Conservation (phyloP, 202 grass and related monocot species). For the Digitaria exilis region DNA sequence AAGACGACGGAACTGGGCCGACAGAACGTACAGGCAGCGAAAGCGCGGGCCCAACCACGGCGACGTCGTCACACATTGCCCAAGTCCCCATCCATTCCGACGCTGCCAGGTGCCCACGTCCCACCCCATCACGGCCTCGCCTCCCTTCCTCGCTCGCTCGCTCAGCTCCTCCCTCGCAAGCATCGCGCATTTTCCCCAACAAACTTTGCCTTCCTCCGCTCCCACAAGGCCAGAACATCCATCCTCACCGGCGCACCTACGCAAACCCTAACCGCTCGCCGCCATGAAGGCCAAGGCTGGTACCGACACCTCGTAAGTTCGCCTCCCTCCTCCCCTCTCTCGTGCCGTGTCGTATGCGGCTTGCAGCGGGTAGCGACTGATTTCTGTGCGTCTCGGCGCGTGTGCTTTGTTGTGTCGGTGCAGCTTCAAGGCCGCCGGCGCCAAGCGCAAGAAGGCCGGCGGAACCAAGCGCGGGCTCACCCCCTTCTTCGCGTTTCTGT, state of each 20-base stretch:
- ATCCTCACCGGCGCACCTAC: conserved; percentile 14
- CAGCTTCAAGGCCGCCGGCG: conserved; percentile 52
- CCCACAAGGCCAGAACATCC: too few species aligned
- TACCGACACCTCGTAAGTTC: conserved; percentile 41
- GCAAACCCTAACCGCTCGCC: conserved; percentile 27
- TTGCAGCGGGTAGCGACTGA: not conserved
- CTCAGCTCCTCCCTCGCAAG: not conserved
- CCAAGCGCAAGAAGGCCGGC: conserved; percentile 44
- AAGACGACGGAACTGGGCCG: not conserved
- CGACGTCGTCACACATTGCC: not conserved
- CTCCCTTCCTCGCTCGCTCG: too few species aligned
- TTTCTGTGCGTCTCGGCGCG: not conserved
- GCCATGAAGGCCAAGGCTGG: conserved; percentile 48
- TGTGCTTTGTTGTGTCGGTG: not conserved
- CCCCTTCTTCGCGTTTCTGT: conserved; percentile 96
- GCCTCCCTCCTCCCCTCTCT: not conserved
- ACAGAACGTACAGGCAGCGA: not conserved
- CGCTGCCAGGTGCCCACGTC: not conserved
- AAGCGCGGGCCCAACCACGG: not conserved
- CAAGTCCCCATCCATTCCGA: not conserved
- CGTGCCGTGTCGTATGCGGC: not conserved
- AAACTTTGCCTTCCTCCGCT: not conserved
- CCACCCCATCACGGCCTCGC: too few species aligned
- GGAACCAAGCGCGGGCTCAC: conserved; percentile 79
- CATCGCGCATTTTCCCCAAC: conserved; percentile 13